Conservation (phyloP, 257 asterid species). For the Solanum sejunctum region DNA sequence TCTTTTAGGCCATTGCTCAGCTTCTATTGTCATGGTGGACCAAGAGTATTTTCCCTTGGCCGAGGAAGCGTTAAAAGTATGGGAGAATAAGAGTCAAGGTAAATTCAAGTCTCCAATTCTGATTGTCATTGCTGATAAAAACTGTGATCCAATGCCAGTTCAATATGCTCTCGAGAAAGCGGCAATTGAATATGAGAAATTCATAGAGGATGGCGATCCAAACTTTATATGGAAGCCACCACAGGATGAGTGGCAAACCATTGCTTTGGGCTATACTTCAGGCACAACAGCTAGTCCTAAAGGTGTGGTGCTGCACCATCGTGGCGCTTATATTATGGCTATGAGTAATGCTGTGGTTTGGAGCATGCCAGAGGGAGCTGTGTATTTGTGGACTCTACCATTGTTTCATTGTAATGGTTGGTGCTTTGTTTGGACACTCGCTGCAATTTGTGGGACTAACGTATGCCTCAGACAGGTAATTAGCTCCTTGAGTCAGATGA, state of each 20-base stretch:
- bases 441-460: slow-evolving; percentile 78
- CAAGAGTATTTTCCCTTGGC: slow-evolving; percentile 74
- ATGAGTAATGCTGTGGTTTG: slow-evolving; percentile 53
- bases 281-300: slow-evolving; percentile 99
- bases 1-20: slow-evolving; percentile 64
- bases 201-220: slow-evolving; percentile 67
- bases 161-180: slow-evolving; percentile 63
- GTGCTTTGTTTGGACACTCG: slow-evolving; percentile 88
- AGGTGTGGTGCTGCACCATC: slow-evolving; percentile 91
- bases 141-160: slow-evolving; percentile 44
- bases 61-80: slow-evolving; percentile 60
- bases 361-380: slow-evolving; percentile 72
- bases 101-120: slow-evolving; percentile 42
- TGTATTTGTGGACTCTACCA: slow-evolving; percentile 86
- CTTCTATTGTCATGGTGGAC: slow-evolving; percentile 70
- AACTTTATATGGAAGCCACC: slow-evolving; percentile 72
- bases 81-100: slow-evolving; percentile 27
- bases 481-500: background rate
- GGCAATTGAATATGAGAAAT: slow-evolving; percentile 67
- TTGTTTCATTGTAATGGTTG: slow-evolving; percentile 97
- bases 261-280: slow-evolving; percentile 81
- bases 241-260: slow-evolving; percentile 90
- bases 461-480: slow-evolving; percentile 88
- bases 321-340: slow-evolving; percentile 95
- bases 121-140: slow-evolving; percentile 61